Evolutionary conservation across 306 rosid genomes (phyloP), one percentile per base, ranked within the genome.

Genomic region (Quercus suber): DNA sequence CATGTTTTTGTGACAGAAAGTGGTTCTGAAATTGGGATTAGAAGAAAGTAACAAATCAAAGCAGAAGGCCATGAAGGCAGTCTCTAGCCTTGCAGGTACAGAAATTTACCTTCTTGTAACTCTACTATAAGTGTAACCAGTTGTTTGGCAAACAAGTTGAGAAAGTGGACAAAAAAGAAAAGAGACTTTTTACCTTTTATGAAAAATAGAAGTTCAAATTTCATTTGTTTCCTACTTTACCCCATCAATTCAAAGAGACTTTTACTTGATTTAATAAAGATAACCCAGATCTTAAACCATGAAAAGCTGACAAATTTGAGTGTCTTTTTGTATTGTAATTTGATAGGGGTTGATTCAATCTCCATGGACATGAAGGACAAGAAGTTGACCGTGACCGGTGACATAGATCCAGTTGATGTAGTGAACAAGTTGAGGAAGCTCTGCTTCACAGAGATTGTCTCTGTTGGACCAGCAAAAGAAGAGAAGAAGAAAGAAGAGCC

Each of bases 391-490:
- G 75, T 92, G 77, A 86, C 73, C 0, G 98, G 98, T 17, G 91
- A 87, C 12, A 53, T 88, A 28, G 97, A 94, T 74, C 82, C 98
- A 1, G 91, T 94, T 13, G 0, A 1, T 18, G 75, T 94, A 31
- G 93, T 85, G 30, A 73, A 73, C 41, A 94, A 88, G 73, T 60
- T 94, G 71, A 90, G 92, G 81, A 94, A 90, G 87, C 28, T 84
- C 4, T 88, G 88, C 27, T 49, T 0, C 30, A 71, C 88, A n/a
- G 90, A 89, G 0, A 88, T 94, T 33, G 17, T 89, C 10, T 90
- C 97, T 4, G 98, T 94, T 21, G 98, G 91, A 19, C 92, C 92
- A 15, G 88, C 90, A 1, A 90, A 92, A 74, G 92, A 87, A 78
- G 94, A 89, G 80, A 81, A 89, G 79, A 89, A 87, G 87, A 81